A percentile compares a stretch with the other conserved stretches of the same genome.
These are phyloP conservation scores for Aspergillus nidulans DNA, from an alignment of 495 filamentous ascomycete genomes.

Conservation along the genomic window DNA sequence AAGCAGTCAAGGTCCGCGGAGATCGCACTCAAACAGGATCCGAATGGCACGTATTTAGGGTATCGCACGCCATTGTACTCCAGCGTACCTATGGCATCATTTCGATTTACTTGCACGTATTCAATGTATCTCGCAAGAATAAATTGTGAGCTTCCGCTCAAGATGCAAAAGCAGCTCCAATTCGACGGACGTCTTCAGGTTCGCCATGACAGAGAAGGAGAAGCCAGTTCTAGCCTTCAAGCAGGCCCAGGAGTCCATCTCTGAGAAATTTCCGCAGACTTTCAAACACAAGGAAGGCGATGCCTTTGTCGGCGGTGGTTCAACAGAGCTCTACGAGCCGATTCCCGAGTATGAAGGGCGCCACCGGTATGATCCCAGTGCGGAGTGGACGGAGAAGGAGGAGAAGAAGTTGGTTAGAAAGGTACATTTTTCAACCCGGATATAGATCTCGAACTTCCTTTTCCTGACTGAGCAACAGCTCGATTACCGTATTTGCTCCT, in stretches of 20 bases:
- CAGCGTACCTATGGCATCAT: neutral
- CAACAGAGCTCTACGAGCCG: constrained; percentile 18
- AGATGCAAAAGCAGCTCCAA: neutral
- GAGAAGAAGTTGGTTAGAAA: constrained; percentile 31
- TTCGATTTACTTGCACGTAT: neutral
- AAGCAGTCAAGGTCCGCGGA: neutral
- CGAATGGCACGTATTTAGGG: neutral
- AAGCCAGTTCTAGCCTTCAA: neutral
- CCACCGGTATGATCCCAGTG: constrained; percentile 46
- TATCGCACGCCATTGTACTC: constrained; percentile 1
- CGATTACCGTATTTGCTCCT: constrained; percentile 45
- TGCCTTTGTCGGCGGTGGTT: neutral
- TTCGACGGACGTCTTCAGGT: neutral
- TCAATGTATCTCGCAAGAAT: neutral
- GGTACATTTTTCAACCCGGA: neutral
- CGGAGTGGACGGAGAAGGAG: constrained; percentile 46
- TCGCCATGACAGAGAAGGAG: neutral
- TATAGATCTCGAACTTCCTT: neutral
- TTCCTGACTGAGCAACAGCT: neutral
- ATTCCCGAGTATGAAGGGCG: constrained; percentile 47
- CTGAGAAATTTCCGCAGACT: neutral
- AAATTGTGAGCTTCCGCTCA: neutral
- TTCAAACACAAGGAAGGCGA: neutral
- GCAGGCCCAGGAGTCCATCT: neutral
- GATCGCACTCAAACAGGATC: neutral